phyloP scores from a whole-genome alignment of 306 rosid species.

The Inga laurina region DNA sequence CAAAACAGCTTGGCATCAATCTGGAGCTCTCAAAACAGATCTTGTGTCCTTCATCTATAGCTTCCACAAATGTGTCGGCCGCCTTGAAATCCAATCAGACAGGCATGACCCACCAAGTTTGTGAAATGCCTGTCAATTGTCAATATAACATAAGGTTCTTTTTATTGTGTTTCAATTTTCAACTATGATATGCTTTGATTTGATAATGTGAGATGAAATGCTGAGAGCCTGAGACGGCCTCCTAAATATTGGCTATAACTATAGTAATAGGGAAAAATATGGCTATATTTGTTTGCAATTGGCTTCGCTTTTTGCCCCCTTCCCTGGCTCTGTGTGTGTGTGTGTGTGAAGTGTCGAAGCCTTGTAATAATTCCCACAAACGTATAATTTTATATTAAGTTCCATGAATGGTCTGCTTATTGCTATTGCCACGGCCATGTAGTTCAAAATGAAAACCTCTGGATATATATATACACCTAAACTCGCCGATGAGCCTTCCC shows the following conservation, averaged over 20 bases:
- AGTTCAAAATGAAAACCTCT: background rate
- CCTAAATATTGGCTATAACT: background rate
- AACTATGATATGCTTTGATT: background rate
- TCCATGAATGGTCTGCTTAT: background rate
- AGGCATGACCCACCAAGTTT: no score
- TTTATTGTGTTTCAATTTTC: background rate
- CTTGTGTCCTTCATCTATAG: no score
- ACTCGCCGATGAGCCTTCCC: background rate
- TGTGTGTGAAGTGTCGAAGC: background rate
- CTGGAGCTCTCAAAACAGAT: no score
- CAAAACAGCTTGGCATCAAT: no score
- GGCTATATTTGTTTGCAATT: background rate
- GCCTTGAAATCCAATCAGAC: no score
- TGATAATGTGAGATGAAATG: background rate
- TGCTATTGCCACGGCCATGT: background rate
- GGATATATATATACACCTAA: background rate
- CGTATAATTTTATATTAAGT: slow-evolving; percentile 20
- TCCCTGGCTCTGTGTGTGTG: no score
- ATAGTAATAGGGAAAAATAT: no score
- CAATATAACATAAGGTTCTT: no score
- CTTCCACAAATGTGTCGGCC: no score
- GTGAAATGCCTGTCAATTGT: no score
- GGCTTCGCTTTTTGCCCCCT: background rate
- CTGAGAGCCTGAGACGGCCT: background rate
- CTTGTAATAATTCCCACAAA: background rate